phyloP scores from a whole-genome alignment of 208 protist species.

The Crithidia mellificae region DNA sequence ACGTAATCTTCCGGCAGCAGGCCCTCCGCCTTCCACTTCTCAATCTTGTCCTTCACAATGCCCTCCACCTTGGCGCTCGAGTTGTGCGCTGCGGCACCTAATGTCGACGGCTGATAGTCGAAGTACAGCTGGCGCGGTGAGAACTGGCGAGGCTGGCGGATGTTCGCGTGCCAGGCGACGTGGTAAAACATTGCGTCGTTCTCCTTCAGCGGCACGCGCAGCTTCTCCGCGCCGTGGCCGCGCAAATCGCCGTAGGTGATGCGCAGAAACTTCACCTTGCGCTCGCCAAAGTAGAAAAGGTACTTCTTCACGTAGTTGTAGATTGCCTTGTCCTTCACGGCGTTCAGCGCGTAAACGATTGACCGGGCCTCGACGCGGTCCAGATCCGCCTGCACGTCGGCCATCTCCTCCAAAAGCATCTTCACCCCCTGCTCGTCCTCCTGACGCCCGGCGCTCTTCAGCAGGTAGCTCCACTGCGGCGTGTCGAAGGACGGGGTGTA shows the following conservation, averaged over 20 bases:
- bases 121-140: conserved; percentile 89
- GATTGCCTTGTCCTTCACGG: conserved; percentile 61
- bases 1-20: conserved; percentile 88
- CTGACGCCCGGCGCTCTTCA: conserved; percentile 79
- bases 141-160: conserved; percentile 82
- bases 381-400: conserved; percentile 84
- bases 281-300: conserved; percentile 86
- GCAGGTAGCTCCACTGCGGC: conserved; percentile 81
- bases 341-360: conserved; percentile 81
- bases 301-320: conserved; percentile 90
- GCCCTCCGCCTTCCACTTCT: conserved; percentile 90
- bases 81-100: conserved; percentile 51
- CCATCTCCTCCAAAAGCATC: conserved; percentile 83
- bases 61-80: conserved; percentile 86
- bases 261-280: conserved; percentile 86
- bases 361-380: conserved; percentile 81
- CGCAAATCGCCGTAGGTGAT: conserved; percentile 83
- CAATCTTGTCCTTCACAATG: conserved; percentile 92
- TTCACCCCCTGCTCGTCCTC: conserved; percentile 77
- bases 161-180: conserved; percentile 85
- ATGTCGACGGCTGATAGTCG: conserved; percentile 82
- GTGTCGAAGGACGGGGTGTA: conserved; percentile 81
- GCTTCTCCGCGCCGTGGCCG: conserved; percentile 78
- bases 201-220: conserved; percentile 74
- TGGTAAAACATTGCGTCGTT: conserved; percentile 92